Conservation (phyloP, 495 filamentous ascomycete species). For the Annulohypoxylon bovei region DNA sequence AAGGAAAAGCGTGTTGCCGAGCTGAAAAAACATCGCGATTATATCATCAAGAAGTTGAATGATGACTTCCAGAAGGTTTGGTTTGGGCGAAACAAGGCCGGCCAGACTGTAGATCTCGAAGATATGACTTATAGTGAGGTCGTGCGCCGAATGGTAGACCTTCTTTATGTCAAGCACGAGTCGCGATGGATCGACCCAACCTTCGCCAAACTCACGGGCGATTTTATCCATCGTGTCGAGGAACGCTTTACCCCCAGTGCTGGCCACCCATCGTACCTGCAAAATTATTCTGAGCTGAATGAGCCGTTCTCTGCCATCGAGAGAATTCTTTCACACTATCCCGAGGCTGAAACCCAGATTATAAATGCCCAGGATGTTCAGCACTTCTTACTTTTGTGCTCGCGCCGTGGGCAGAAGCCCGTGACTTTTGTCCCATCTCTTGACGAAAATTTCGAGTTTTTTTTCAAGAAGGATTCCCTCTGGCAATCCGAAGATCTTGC, state of each 20-base stretch:
- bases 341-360: conserved; percentile 85
- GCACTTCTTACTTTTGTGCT: conserved; percentile 93
- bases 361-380: conserved; percentile 98
- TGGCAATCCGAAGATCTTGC: conserved; percentile 99
- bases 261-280: conserved; percentile 79
- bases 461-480: conserved; percentile 99
- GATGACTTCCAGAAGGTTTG: conserved; percentile 99
- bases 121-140: conserved; percentile 99
- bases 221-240: conserved; percentile 95
- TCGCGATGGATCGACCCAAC: conserved; percentile 92
- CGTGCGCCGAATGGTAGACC: conserved; percentile 89
- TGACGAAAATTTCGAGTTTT: conserved; percentile 96
- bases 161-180: conserved; percentile 96
- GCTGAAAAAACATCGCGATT: conserved; percentile 88
- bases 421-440: conserved; percentile 93
- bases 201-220: conserved; percentile 81
- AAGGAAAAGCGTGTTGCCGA: conserved; percentile 93
- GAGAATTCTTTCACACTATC: conserved; percentile 81
- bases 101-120: conserved; percentile 89
- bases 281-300: conserved; percentile 88
- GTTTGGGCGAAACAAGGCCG: conserved; percentile 90
- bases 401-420: conserved; percentile 92
- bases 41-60: conserved; percentile 98
- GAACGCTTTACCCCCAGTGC: conserved; percentile 80
- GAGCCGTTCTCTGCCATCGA: conserved; percentile 81